Evolutionary conservation across 2,329 filamentous ascomycete species (phyloP).

Genomic region (Pestalotiopsis sp.): DNA sequence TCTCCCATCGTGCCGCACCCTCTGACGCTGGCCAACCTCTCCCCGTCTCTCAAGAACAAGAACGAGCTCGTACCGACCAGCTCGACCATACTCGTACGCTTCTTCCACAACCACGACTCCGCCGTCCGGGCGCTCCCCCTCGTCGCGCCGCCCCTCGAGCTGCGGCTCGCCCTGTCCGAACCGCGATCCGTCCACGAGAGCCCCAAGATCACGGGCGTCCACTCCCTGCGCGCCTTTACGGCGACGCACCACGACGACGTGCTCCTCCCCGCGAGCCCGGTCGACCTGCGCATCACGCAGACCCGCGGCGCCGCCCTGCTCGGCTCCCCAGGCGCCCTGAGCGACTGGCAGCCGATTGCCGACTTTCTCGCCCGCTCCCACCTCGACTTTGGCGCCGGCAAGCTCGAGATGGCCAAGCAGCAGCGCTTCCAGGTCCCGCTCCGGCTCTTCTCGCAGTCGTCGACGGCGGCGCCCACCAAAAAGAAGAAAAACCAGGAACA

Average conservation of each 20-base stretch:
- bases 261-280: conserved; percentile 44
- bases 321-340: conserved; percentile 26
- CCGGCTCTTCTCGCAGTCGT: conserved; percentile 18
- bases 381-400: conserved; percentile 46
- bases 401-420: conserved; percentile 37
- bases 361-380: conserved; percentile 46
- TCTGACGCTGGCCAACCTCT: conserved; percentile 38
- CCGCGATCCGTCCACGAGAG: conserved; percentile 18
- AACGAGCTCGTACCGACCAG: conserved; percentile 22
- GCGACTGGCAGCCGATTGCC: conserved; percentile 34
- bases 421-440: conserved; percentile 33
- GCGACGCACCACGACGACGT: conserved; percentile 42
- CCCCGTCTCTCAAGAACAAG: conserved; percentile 17
- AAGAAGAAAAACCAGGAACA: background rate
- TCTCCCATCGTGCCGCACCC: conserved; percentile 50
- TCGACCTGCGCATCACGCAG: conserved; percentile 52
- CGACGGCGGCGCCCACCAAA: background rate
- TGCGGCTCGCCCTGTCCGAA: conserved; percentile 36
- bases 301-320: conserved; percentile 32
- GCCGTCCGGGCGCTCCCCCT: conserved; percentile 20
- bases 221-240: conserved; percentile 39
- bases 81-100: conserved; percentile 46
- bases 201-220: conserved; percentile 26
- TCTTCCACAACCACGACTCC: conserved; percentile 38
- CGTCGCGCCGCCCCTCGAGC: conserved; percentile 35